Base-by-base conservation (phyloP, 2,329 filamentous ascomycete species). In the Xenosphaeropsis pyriputrescens region DNA sequence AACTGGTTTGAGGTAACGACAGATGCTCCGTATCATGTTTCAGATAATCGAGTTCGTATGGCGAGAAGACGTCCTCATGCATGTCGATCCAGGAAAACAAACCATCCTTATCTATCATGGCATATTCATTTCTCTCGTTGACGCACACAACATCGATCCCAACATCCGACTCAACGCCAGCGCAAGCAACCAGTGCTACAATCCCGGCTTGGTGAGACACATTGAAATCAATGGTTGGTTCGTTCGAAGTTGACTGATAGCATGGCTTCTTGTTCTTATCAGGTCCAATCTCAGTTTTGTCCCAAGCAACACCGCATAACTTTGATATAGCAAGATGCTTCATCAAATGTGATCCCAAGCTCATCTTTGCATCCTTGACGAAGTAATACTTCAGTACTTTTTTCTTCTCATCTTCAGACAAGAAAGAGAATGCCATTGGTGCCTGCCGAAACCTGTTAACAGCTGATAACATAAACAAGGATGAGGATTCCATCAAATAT, bases 151-250 rank as follows among this genome's bases (percentile, higher is more conserved):
- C 22, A 26, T 26, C 22, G 22, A 26, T 26, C 22, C 22, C 22
- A 26, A 26, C 65, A 34, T 79, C 59, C 15, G 58, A 50, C 37
- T 50, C n/a, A 36, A 40, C 39, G 30, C 39, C 44, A 1, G 19
- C 18, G 12, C 32, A 35, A 9, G 77, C 78, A 11, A 80, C 66
- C 19, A 88, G 61, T 2, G 72, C 71, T 0, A 86, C 82, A 13
- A 89, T 61, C 2, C 83, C 82, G 7, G 77, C 78, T 61, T 89
- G 83, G 56, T 89, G 83, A 34, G 73, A 79, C 39, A 88, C 70
- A 57, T 89, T 89, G 65, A 89, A 88, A 42, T 70, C 66, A 26
- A 71, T 44, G 15, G 19, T 34, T 19, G 43, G 40, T 29, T 39
- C 39, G 11, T 34, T 6, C 11, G 8, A 9, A 18, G 22, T 41